Percentiles rank a stretch among this genome's conserved stretches.
Conservation (phyloP, 1,284 basidiomycete genomes). For the Hemileia vastatrix region DNA sequence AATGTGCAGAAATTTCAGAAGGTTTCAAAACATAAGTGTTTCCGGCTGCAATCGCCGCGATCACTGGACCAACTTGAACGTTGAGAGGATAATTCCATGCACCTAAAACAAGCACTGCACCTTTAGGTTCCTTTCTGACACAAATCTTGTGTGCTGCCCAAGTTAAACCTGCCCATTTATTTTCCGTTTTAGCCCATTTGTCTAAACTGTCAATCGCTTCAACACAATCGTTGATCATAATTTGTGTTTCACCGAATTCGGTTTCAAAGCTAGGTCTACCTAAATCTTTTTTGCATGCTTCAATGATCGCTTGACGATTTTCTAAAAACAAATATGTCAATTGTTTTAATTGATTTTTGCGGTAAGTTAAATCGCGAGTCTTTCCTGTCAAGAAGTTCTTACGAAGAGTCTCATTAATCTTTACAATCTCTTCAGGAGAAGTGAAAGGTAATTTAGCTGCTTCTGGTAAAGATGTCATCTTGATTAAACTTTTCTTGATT, state of each 20-base stretch:
- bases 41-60: slow-evolving; percentile 42
- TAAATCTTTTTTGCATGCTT: slow-evolving; percentile 52
- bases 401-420: no score
- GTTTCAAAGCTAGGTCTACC: slow-evolving; percentile 48
- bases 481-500: no score
- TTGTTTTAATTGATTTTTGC: slow-evolving; percentile 57
- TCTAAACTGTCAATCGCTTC: slow-evolving; percentile 54
- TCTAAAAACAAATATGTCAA: slow-evolving; percentile 57
- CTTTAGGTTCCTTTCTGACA: slow-evolving; percentile 41
- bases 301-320: slow-evolving; percentile 51
- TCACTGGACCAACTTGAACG: slow-evolving; percentile 38
- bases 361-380: slow-evolving; percentile 52
- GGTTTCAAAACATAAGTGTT: slow-evolving; percentile 50
- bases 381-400: slow-evolving; percentile 53
- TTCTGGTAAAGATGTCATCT: no score
- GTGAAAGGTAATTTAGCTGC: neutral
- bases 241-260: slow-evolving; percentile 36
- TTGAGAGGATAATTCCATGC: slow-evolving; percentile 31
- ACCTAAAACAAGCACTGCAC: slow-evolving; percentile 48
- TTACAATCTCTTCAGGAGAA: neutral
- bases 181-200: slow-evolving; percentile 40
- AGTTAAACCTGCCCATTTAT: slow-evolving; percentile 33
- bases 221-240: slow-evolving; percentile 52
- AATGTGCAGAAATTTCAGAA: slow-evolving; percentile 64
- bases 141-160: slow-evolving; percentile 33